Evolutionary conservation across 208 protist species (phyloP), one percentile per base, ranked within the genome.

Genomic region (Pavlovales sp.): DNA sequence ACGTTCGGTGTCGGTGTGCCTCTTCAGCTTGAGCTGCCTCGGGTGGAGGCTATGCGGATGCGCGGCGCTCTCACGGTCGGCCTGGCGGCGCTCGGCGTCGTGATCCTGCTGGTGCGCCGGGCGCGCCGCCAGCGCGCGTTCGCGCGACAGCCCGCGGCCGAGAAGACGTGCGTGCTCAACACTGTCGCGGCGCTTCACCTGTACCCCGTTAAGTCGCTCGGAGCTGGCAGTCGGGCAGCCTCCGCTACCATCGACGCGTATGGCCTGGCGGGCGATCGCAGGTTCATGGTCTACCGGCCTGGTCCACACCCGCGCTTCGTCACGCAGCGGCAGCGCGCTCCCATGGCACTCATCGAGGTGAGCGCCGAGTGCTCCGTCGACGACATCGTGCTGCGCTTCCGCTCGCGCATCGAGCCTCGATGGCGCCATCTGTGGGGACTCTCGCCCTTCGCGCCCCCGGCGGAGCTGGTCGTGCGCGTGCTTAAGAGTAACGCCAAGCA

Each of bases 141-240:
- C 7, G 44, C 44, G 11, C 44, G 44, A 57, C 44, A 20, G 11
- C 20, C 11, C 44, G 44, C 44, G 11, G 44, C 44, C 44, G 44
- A 57, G 20, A 7, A 20, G 44, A 57, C 44, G 11, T 20, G 44
- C 44, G 44, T n/a, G n/a, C 44, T 20, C 11, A 7, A 57, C 44
- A 20, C 44, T 28, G 75, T 79, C 75, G 14, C 4, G 11, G 36
- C 77, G 39, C 36, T 81, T 5, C 37, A 47, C 77, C 14, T 81
- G 22, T 44, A 75, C 36, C 80, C 80, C 22, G n/a, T 84, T 11
- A 84, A 84, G 44, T 75, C 44, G 44, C 80, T 40, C 80, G 34
- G 37, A 18, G 20, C 20, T 75, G 14, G 8, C 0, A 5, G 28
- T 84, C 10, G n/a, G 32, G n/a, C n/a, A n/a, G n/a, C n/a, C 32